Conservation (phyloP, 768 basidiomycete species). For the Hypsizygus marmoreus region DNA sequence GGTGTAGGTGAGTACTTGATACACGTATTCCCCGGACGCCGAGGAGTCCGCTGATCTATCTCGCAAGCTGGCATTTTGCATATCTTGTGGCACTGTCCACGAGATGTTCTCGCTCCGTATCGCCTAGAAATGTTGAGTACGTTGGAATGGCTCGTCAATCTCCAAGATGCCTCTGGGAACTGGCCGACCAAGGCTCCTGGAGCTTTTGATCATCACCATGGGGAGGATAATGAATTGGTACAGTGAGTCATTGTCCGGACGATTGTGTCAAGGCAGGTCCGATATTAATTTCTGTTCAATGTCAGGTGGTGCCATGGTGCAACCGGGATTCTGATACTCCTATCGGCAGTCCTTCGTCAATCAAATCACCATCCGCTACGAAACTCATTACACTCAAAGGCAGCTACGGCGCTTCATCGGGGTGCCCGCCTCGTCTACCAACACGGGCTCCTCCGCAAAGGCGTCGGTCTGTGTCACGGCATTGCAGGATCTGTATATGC, state of each 20-base stretch:
- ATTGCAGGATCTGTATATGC: slow-evolving; percentile 56
- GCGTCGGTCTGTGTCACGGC: slow-evolving; percentile 63
- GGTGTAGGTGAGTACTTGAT: slow-evolving; percentile 48
- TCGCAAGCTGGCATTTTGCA: slow-evolving; percentile 54
- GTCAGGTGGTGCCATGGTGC: slow-evolving; percentile 64
- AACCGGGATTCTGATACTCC: slow-evolving; percentile 48
- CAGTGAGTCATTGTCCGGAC: slow-evolving; percentile 40
- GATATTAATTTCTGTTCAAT: not conserved
- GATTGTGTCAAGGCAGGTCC: not conserved
- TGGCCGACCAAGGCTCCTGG: slow-evolving; percentile 50
- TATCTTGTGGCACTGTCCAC: slow-evolving; percentile 47
- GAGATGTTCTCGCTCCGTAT: slow-evolving; percentile 35
- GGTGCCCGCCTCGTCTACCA: slow-evolving; percentile 48
- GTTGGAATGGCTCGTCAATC: slow-evolving; percentile 46
- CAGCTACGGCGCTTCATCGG: slow-evolving; percentile 34
- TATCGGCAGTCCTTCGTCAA: slow-evolving; percentile 44
- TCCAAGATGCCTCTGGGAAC: slow-evolving; percentile 50
- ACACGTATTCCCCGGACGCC: not conserved
- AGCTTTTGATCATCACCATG: slow-evolving; percentile 6
- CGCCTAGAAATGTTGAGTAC: slow-evolving; percentile 43
- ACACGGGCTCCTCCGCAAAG: slow-evolving; percentile 53
- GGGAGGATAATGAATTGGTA: slow-evolving; percentile 41
- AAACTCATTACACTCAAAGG: slow-evolving; percentile 23
- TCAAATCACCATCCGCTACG: slow-evolving; percentile 21
- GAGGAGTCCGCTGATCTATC: not conserved